Evolutionary conservation across 495 filamentous ascomycete species (phyloP).

Genomic region (Chaetomium fimeti): DNA sequence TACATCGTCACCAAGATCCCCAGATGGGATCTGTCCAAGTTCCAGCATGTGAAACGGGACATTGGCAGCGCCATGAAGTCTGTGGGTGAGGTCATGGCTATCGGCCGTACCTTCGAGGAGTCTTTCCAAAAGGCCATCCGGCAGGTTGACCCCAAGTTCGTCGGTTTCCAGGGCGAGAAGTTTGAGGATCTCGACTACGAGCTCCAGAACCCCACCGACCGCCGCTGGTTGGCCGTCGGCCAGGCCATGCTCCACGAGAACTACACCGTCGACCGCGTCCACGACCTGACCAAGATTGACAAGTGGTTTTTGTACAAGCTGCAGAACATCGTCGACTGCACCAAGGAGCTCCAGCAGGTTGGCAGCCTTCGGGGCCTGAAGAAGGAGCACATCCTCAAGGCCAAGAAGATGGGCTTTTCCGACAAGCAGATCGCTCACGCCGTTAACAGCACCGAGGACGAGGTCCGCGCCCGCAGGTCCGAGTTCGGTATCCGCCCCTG

Average conservation of each 20-base stretch:
- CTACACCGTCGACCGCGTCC: conserved; percentile 85
- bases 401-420: conserved; percentile 97
- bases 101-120: conserved; percentile 96
- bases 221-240: conserved; percentile 93
- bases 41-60: conserved; percentile 96
- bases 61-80: conserved; percentile 99
- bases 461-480: conserved; percentile 80
- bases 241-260: conserved; percentile 97
- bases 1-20: conserved; percentile 99
- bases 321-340: conserved; percentile 89
- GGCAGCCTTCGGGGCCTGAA: conserved; percentile 83
- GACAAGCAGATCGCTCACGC: conserved; percentile 89
- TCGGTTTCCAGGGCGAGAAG: conserved; percentile 92
- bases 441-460: conserved; percentile 83
- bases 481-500: conserved; percentile 83
- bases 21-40: conserved; percentile 95
- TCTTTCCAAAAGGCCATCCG: conserved; percentile 98
- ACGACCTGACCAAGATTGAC: conserved; percentile 93
- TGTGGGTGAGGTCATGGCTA: conserved; percentile 98
- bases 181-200: conserved; percentile 91
- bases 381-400: conserved; percentile 79
- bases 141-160: conserved; percentile 86
- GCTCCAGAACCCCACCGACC: conserved; percentile 87
- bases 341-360: conserved; percentile 79
- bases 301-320: conserved; percentile 98